Evolutionary conservation across 495 filamentous ascomycete genomes (phyloP).

Genomic region (Penicillium ucsense): DNA sequence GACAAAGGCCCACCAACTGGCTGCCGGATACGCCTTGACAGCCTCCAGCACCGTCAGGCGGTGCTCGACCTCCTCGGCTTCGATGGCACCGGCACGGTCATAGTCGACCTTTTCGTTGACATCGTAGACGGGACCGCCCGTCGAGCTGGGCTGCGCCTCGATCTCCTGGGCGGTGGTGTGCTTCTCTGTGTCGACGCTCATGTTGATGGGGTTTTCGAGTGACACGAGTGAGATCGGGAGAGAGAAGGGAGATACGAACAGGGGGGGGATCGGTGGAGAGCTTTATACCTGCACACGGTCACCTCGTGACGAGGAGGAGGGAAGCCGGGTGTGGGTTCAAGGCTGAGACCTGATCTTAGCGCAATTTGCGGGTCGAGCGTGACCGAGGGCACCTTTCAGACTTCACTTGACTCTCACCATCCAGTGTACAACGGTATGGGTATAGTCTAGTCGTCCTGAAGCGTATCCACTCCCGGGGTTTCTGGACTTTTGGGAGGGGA

Average conservation of each 20-base stretch:
- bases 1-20: conserved; percentile 41
- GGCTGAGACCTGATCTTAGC: conserved; percentile 9
- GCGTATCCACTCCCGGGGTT: conserved; percentile 7
- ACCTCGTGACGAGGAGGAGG: conserved; percentile 7
- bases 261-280: conserved; percentile 13
- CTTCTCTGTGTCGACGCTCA: conserved; percentile 31
- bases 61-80: conserved; percentile 36
- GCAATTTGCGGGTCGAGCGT: conserved; percentile 20
- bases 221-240: conserved; percentile 14
- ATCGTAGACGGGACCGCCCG: conserved; percentile 28
- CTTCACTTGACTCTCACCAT: conserved; percentile 9
- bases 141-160: conserved; percentile 27
- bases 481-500: no score
- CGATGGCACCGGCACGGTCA: conserved; percentile 37
- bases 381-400: conserved; percentile 5
- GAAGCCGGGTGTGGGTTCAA: no score
- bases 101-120: conserved; percentile 35
- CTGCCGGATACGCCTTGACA: conserved; percentile 37
- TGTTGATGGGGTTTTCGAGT: conserved; percentile 25
- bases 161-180: conserved; percentile 25
- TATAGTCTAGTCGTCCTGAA: no score
- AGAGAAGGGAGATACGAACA: conserved; percentile 17
- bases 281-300: conserved; percentile 21
- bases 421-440: no score
- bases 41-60: conserved; percentile 40